These are phyloP conservation scores for Fulvia fulva DNA, from an alignment of 2,329 filamentous ascomycete genomes.

Conservation along the genomic window DNA sequence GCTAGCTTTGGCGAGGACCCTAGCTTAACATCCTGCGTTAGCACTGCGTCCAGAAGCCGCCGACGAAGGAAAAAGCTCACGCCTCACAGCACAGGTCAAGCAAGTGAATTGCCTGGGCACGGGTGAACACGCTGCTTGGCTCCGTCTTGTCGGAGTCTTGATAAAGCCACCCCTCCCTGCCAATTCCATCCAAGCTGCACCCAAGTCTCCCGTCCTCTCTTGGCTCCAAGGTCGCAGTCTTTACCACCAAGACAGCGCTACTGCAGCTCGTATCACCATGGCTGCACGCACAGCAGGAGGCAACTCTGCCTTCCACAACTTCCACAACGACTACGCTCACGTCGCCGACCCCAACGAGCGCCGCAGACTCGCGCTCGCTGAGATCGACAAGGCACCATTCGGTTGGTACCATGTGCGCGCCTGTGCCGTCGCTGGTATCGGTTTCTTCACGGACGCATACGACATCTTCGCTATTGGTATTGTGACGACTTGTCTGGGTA, in stretches of 20 bases:
- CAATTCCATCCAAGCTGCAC: background rate
- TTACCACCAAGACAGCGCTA: background rate
- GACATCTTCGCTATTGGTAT: conserved; percentile 71
- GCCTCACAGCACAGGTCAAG: background rate
- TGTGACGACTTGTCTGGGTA: conserved; percentile 70
- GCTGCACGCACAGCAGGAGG: conserved; percentile 53
- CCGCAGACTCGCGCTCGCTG: conserved; percentile 70
- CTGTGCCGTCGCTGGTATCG: conserved; percentile 73
- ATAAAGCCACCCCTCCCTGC: conserved; percentile 4
- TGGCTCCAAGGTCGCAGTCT: conserved; percentile 1
- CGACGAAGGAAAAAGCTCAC: background rate
- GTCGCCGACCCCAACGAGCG: conserved; percentile 71
- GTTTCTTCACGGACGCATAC: conserved; percentile 86
- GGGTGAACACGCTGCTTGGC: background rate
- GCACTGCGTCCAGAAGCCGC: conserved; percentile 7
- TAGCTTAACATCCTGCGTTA: conserved; percentile 1
- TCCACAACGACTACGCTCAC: conserved; percentile 67
- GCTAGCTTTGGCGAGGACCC: background rate
- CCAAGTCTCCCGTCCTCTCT: background rate
- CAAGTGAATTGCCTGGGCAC: background rate
- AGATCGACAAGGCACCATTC: conserved; percentile 77
- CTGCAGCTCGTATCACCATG: conserved; percentile 21
- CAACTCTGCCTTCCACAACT: conserved; percentile 71
- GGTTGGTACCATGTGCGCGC: conserved; percentile 81
- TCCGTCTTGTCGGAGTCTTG: background rate